phyloP scores from a whole-genome alignment of 2,329 filamentous ascomycete genomes.

The Dactylellina parvicollis region DNA sequence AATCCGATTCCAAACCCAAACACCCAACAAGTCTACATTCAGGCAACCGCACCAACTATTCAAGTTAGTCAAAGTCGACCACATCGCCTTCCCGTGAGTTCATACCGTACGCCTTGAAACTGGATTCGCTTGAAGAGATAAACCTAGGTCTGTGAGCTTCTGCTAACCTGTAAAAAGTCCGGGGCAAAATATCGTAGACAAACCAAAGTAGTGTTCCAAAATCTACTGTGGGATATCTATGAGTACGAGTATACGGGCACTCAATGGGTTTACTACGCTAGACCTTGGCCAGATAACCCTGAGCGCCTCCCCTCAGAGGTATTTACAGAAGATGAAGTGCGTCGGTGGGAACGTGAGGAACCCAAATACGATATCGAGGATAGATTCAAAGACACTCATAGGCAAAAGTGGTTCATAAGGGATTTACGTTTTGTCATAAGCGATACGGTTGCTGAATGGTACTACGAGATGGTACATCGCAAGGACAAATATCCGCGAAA shows the following conservation, averaged over 20 bases:
- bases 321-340: slow-evolving; percentile 5
- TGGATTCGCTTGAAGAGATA: not conserved
- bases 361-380: not conserved
- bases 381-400: not conserved
- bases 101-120: not conserved
- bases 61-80: not conserved
- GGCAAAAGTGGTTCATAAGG: not conserved
- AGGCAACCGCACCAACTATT: not conserved
- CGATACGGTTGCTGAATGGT: not conserved
- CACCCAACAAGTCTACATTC: too few relatives aligned
- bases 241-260: not conserved
- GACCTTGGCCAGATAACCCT: not conserved
- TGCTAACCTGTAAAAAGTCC: not conserved
- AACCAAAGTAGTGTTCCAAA: not conserved
- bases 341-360: not conserved
- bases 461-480: not conserved
- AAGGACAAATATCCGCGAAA: not conserved
- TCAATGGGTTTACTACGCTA: not conserved
- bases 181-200: not conserved
- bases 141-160: not conserved
- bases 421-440: not conserved
- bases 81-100: not conserved
- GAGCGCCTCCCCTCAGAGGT: not conserved
- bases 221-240: not conserved
- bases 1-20: not conserved